phyloP scores from a whole-genome alignment of 139 green algal species.

The Nannochloris sp. region DNA sequence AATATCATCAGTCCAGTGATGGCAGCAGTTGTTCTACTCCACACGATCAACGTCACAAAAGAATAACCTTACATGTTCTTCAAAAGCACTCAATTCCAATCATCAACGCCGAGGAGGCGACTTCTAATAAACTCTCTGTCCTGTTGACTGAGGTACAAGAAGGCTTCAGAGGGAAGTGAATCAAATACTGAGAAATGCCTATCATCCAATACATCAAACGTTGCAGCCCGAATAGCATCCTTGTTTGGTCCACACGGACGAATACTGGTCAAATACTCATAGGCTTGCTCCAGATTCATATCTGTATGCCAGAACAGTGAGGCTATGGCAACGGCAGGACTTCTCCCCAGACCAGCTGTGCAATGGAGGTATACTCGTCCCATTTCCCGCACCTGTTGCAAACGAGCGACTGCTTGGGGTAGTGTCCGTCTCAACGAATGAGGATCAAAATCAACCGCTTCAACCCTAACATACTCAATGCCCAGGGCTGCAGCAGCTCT shows the following conservation, averaged over 20 bases:
- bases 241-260: conserved; percentile 70
- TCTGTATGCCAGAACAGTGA: conserved; percentile 50
- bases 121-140: conserved; percentile 13
- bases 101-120: conserved; percentile 6
- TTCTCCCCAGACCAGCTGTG: conserved; percentile 17
- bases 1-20: no score
- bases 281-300: conserved; percentile 57
- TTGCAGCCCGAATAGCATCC: conserved; percentile 63
- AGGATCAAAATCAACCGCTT: conserved; percentile 65
- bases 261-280: conserved; percentile 58
- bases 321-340: conserved; percentile 62
- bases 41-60: no score
- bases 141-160: conserved; percentile 13
- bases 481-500: conserved; percentile 23
- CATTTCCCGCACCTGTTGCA: conserved; percentile 19
- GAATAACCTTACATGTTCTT: no score
- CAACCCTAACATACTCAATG: conserved; percentile 39
- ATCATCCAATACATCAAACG: conserved; percentile 46
- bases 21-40: no score
- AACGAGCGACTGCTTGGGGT: conserved; percentile 33
- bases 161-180: conserved; percentile 25
- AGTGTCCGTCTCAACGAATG: conserved; percentile 56
- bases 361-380: conserved; percentile 19
- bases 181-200: conserved; percentile 29
- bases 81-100: not conserved